Conservation (phyloP, 192 early-diverging fungal genomes). For the Backusella circina region DNA sequence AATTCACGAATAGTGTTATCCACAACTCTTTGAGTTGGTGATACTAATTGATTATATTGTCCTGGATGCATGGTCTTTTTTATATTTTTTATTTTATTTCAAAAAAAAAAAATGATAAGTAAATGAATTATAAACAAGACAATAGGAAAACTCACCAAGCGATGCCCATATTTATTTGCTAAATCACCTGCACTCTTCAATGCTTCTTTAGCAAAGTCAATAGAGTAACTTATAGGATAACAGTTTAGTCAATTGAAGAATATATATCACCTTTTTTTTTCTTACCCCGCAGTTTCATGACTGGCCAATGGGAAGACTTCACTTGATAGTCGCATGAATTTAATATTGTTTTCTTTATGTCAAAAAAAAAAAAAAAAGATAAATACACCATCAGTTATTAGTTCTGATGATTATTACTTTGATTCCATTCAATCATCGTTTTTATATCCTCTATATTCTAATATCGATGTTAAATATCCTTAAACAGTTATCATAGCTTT, state of each 20-base stretch:
- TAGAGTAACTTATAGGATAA: conserved; percentile 14
- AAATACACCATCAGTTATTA: neutral
- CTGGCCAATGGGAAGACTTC: conserved; percentile 50
- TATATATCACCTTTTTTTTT: neutral
- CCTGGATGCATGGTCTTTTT: conserved; percentile 46
- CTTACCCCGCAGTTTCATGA: conserved; percentile 40
- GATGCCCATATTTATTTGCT: conserved; percentile 39
- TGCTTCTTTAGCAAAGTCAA: conserved; percentile 37
- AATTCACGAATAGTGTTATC: conserved; percentile 37
- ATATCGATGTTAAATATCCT: neutral
- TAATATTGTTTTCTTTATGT: conserved; percentile 33
- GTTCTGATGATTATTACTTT: conserved; percentile 12
- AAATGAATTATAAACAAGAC: neutral
- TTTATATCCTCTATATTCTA: conserved; percentile 36
- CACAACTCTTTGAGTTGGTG: conserved; percentile 33
- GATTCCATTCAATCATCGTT: conserved; percentile 43
- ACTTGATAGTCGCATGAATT: conserved; percentile 44
- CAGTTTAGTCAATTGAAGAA: neutral
- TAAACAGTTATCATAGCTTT: neutral
- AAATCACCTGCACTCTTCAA: conserved; percentile 31
- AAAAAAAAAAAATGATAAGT: neutral
- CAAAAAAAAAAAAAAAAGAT: neutral
- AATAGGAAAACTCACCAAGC: conserved; percentile 22
- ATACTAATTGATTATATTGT: conserved; percentile 44
- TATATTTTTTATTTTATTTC: too few relatives aligned